A percentile compares a stretch with the other conserved stretches of the same genome.
Conservation (phyloP, 345 rosid genomes). For the Anastatica hierochuntica region DNA sequence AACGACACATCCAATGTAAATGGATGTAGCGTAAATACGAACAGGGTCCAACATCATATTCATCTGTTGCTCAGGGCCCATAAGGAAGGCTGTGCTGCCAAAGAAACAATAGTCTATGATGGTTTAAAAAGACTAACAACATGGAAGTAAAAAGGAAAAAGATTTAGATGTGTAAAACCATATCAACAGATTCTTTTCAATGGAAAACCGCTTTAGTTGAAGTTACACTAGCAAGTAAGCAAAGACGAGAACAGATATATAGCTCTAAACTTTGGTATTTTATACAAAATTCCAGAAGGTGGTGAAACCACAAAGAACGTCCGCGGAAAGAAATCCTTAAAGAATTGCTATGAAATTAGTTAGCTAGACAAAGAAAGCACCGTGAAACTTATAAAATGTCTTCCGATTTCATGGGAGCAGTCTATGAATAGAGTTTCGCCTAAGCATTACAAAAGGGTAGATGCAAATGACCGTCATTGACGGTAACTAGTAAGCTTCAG, state of each 20-base stretch:
- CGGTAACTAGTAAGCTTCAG: neutral
- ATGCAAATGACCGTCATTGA: neutral
- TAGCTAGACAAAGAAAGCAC: neutral
- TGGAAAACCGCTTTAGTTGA: neutral
- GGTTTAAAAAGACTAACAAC: neutral
- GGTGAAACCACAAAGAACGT: too few relatives aligned
- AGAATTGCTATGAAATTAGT: neutral
- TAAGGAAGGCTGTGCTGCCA: constrained; percentile 96
- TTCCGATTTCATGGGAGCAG: neutral
- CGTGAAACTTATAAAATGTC: neutral
- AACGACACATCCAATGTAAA: constrained; percentile 63
- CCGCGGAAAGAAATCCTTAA: too few relatives aligned
- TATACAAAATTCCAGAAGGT: too few relatives aligned
- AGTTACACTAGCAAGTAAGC: neutral
- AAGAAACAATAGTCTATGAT: constrained; percentile 22
- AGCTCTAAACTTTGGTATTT: too few relatives aligned
- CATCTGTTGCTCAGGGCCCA: constrained; percentile 66
- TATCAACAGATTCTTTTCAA: neutral
- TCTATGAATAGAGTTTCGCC: neutral
- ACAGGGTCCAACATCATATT: constrained; percentile 83
- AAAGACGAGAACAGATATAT: neutral
- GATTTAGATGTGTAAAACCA: neutral
- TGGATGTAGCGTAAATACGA: constrained; percentile 63
- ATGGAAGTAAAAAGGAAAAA: neutral
- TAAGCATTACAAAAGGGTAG: neutral